Evolutionary conservation across 495 filamentous ascomycete species (phyloP).

Genomic region (Penicillium coffeae): DNA sequence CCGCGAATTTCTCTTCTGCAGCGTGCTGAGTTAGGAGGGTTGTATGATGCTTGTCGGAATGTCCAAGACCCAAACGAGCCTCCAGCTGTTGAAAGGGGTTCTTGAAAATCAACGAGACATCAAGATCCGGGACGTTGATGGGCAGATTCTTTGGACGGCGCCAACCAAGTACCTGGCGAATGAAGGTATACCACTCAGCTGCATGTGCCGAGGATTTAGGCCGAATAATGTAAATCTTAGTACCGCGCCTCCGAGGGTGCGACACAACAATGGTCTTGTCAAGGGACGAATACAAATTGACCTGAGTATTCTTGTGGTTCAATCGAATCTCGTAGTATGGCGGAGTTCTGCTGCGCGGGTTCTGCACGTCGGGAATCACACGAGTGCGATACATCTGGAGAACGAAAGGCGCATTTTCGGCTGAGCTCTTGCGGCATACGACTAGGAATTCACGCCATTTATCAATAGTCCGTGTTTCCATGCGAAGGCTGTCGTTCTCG

Average conservation of each 20-base stretch:
- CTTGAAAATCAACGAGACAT: constrained; percentile 57
- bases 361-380: constrained; percentile 62
- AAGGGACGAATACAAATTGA: constrained; percentile 66
- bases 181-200: constrained; percentile 74
- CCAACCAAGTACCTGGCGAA: constrained; percentile 59
- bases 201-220: constrained; percentile 61
- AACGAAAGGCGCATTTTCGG: constrained; percentile 52
- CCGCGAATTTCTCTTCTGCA: constrained; percentile 50
- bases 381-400: constrained; percentile 69
- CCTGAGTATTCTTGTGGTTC: constrained; percentile 48
- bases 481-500: constrained; percentile 61
- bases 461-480: constrained; percentile 57
- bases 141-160: constrained; percentile 54
- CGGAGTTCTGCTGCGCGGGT: constrained; percentile 42
- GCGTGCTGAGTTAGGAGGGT: constrained; percentile 44
- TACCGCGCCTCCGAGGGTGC: constrained; percentile 53
- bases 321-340: constrained; percentile 57
- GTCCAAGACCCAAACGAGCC: constrained; percentile 31
- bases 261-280: constrained; percentile 73
- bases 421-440: constrained; percentile 57
- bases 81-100: constrained; percentile 61
- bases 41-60: constrained; percentile 34
- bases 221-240: constrained; percentile 64
- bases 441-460: constrained; percentile 73
- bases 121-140: constrained; percentile 65